These are phyloP conservation scores for Rubus parviflorus DNA, from an alignment of 306 rosid species.

Conservation along the genomic window DNA sequence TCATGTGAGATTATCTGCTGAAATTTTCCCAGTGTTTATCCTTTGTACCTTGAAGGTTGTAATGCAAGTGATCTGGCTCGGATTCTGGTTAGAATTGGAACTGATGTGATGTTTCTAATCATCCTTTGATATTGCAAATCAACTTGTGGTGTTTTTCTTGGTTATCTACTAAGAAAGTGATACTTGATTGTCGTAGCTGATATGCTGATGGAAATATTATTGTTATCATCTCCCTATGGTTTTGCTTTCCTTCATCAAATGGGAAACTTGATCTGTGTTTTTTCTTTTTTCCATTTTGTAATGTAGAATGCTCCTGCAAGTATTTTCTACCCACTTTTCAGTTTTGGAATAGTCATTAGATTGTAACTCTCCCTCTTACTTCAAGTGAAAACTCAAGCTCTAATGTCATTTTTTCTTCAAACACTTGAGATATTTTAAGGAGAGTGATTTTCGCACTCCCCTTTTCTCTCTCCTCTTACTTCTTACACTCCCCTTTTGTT, in stretches of 20 bases:
- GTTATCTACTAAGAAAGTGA: no score
- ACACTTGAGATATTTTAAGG: background rate
- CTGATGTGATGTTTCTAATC: background rate
- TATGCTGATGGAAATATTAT: no score
- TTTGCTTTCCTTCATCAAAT: background rate
- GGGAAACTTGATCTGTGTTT: background rate
- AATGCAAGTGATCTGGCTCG: constrained; percentile 11
- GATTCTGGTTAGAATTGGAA: constrained; percentile 4
- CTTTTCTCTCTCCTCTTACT: no score
- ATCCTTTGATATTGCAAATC: background rate
- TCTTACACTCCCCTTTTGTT: no score
- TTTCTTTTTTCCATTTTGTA: background rate
- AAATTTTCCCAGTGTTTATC: constrained; percentile 19
- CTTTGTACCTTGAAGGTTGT: constrained; percentile 13
- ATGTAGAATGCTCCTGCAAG: background rate
- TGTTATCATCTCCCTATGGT: background rate
- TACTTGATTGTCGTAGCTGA: no score
- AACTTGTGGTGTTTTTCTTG: background rate
- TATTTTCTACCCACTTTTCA: no score
- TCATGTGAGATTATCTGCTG: constrained; percentile 23
- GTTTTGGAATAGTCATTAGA: background rate
- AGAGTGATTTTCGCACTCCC: no score
- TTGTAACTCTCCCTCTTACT: background rate
- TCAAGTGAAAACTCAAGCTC: background rate
- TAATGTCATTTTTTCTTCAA: background rate